phyloP scores from a whole-genome alignment of 495 filamentous ascomycete genomes.

The Penicillium canariense region DNA sequence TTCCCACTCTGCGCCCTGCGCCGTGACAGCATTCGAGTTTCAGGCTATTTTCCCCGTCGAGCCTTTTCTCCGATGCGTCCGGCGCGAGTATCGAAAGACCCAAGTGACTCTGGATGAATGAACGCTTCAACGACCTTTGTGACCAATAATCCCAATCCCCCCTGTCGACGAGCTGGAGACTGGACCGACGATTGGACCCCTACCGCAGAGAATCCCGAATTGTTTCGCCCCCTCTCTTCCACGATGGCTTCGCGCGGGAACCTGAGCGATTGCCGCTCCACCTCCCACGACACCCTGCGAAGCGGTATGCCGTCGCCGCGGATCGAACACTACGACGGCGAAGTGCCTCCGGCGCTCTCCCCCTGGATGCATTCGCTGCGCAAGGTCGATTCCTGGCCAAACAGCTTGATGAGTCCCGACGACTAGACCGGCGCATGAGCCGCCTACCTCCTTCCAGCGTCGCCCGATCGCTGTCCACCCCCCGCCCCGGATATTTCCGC shows the following conservation, averaged over 20 bases:
- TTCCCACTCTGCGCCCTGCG: slow-evolving; percentile 7
- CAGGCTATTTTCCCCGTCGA: neutral
- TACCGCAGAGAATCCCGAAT: neutral
- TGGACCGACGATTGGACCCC: neutral
- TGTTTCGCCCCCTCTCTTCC: neutral
- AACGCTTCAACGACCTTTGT: neutral
- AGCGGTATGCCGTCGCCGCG: slow-evolving; percentile 62
- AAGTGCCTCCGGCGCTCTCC: slow-evolving; percentile 90
- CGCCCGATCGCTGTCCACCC: slow-evolving; percentile 66
- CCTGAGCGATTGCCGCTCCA: slow-evolving; percentile 61
- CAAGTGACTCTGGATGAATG: slow-evolving; percentile 22
- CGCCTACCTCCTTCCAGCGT: slow-evolving; percentile 79
- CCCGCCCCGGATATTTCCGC: slow-evolving; percentile 72
- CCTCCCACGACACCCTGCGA: slow-evolving; percentile 57
- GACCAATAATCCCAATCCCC: neutral
- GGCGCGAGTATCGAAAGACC: slow-evolving; percentile 3
- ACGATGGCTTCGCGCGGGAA: slow-evolving; percentile 56
- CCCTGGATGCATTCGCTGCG: slow-evolving; percentile 88
- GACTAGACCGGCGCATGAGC: slow-evolving; percentile 72
- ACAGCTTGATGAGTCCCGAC: slow-evolving; percentile 73
- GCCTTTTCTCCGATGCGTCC: slow-evolving; percentile 12
- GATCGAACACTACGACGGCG: slow-evolving; percentile 73
- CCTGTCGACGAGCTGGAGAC: neutral
- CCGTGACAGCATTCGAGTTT: neutral
- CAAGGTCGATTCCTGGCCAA: slow-evolving; percentile 85